Conservation (phyloP, 2,329 filamentous ascomycete genomes). For the Basipetospora chlamydospora region DNA sequence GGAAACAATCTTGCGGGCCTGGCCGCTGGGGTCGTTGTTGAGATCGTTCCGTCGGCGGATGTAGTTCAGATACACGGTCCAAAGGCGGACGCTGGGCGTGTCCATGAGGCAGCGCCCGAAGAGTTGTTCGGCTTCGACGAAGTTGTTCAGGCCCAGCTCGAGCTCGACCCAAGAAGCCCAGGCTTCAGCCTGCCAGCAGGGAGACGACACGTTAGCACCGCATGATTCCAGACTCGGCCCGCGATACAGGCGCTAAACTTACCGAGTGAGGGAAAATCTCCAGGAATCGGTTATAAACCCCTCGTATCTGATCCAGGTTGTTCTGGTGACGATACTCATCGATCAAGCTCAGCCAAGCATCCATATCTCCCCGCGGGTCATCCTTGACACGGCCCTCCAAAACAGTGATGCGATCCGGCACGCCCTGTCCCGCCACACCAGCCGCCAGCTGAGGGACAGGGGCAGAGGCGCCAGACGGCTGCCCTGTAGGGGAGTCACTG, state of each 20-base stretch:
- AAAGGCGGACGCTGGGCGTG: conserved; percentile 73
- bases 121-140: conserved; percentile 64
- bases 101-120: conserved; percentile 68
- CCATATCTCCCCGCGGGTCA: conserved; percentile 82
- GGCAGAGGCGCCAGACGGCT: not conserved
- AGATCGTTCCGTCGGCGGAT: conserved; percentile 84
- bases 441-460: not conserved
- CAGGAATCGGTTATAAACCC: conserved; percentile 74
- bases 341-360: conserved; percentile 82
- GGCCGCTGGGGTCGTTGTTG: conserved; percentile 57
- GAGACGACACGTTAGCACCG: too few species aligned
- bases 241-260: conserved; percentile 29
- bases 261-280: conserved; percentile 82
- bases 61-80: conserved; percentile 90
- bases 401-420: conserved; percentile 59
- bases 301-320: conserved; percentile 67
- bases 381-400: conserved; percentile 85
- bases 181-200: conserved; percentile 65
- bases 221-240: too few species aligned
- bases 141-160: conserved; percentile 78
- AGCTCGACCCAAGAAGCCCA: conserved; percentile 83
- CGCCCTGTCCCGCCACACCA: conserved; percentile 2
- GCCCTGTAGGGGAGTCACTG: conserved; percentile 3
- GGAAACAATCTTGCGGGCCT: conserved; percentile 64
- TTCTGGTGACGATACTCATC: conserved; percentile 69